A percentile compares a stretch with the other conserved stretches of the same genome.
Evolutionary conservation across 768 basidiomycete genomes (phyloP).

Genomic region (Solioccasus polychromus): DNA sequence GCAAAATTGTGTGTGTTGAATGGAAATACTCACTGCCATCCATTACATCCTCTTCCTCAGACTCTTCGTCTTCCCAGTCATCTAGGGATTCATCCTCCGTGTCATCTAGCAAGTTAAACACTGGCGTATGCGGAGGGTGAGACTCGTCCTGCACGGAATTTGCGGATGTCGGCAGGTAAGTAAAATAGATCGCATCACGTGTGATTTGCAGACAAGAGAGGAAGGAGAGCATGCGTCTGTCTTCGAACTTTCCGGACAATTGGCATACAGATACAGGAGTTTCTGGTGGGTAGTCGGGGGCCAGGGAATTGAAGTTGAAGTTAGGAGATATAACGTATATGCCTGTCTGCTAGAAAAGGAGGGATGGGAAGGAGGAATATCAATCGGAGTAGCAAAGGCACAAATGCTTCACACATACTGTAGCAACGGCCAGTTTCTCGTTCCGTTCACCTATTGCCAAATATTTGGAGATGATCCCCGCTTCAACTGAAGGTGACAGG

Average conservation of each 20-base stretch:
- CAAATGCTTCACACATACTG: conserved; percentile 29
- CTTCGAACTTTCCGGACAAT: conserved; percentile 16
- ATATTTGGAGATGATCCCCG: conserved; percentile 41
- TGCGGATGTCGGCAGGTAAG: conserved; percentile 23
- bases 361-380: background rate
- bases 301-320: conserved; percentile 16
- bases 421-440: conserved; percentile 44
- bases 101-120: conserved; percentile 1
- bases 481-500: conserved; percentile 7
- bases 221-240: conserved; percentile 11
- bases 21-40: background rate
- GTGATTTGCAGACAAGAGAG: conserved; percentile 58
- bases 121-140: background rate
- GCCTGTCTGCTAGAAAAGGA: conserved; percentile 18
- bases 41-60: conserved; percentile 12
- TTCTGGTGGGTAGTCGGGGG: conserved; percentile 32
- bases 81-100: conserved; percentile 9
- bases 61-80: conserved; percentile 16
- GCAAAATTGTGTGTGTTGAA: too few species aligned
- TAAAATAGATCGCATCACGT: conserved; percentile 49
- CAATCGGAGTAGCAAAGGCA: background rate
- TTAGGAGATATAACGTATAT: conserved; percentile 25
- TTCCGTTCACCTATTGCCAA: conserved; percentile 43
- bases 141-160: background rate
- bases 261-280: conserved; percentile 23